phyloP scores from a whole-genome alignment of 352 stramenopile species.

The Phytopythium oedochilum region DNA sequence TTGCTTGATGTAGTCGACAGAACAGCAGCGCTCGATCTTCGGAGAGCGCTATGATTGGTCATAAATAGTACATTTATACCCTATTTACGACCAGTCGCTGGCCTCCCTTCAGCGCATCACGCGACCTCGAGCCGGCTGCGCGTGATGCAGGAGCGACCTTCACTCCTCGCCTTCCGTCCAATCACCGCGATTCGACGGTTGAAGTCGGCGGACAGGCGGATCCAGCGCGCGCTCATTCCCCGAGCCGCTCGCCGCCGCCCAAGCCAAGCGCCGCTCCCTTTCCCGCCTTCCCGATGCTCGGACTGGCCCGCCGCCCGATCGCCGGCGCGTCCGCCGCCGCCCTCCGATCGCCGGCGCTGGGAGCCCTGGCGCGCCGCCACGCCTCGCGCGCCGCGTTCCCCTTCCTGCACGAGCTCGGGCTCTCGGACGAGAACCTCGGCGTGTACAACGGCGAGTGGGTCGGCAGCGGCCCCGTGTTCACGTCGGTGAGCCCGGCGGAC shows the following conservation, averaged over 20 bases:
- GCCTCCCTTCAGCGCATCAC: no score
- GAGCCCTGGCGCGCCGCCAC: slow-evolving; percentile 11
- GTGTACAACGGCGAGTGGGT: slow-evolving; percentile 89
- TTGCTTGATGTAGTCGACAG: no score
- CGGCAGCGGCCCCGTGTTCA: slow-evolving; percentile 76
- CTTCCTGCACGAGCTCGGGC: slow-evolving; percentile 76
- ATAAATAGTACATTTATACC: no score
- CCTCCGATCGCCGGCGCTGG: slow-evolving; percentile 11
- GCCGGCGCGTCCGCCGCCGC: slow-evolving; percentile 3
- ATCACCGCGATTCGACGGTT: background rate
- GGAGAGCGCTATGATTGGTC: no score
- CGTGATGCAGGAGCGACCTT: no score
- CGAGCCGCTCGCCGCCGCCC: slow-evolving; percentile 24
- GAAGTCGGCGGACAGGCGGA: no score
- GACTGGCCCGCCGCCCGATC: slow-evolving; percentile 11
- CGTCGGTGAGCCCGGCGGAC: slow-evolving; percentile 80
- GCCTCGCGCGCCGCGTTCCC: slow-evolving; percentile 49
- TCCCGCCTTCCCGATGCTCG: slow-evolving; percentile 29
- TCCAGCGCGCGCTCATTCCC: background rate
- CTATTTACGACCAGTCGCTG: no score
- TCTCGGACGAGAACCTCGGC: slow-evolving; percentile 79
- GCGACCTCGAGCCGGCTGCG: no score
- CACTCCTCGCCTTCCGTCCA: no score
- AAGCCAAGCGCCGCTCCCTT: slow-evolving; percentile 42
- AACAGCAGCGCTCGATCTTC: no score